A percentile compares a stretch with the other conserved stretches of the same genome.
Evolutionary conservation across 164 flowering plant genomes (phyloP).

Genomic region (Vitis amurensis): DNA sequence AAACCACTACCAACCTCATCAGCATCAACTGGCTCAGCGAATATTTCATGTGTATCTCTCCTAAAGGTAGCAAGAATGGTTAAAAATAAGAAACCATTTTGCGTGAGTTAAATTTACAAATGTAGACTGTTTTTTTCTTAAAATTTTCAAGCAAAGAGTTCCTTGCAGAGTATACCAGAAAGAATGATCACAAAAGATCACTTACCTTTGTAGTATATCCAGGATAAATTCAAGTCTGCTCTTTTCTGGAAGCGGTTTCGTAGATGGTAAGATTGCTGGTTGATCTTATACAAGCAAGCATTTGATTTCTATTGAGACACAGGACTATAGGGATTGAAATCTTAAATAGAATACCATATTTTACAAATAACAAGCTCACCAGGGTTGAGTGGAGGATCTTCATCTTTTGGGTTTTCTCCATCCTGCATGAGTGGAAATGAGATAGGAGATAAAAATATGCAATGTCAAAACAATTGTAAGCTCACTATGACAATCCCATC

Average conservation of each 20-base stretch:
- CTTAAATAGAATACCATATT: neutral
- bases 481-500: neutral
- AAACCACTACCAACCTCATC: constrained; percentile 37
- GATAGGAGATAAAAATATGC: neutral
- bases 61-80: constrained; percentile 25
- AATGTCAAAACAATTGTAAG: neutral
- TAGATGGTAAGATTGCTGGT: constrained; percentile 3
- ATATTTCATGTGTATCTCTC: constrained; percentile 46
- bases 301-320: constrained; percentile 3
- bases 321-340: neutral
- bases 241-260: constrained; percentile 31
- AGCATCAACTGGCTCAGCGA: constrained; percentile 64
- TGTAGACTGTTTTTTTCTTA: too few relatives aligned
- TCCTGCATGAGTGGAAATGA: constrained; percentile 29
- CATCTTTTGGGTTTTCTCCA: constrained; percentile 12
- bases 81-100: neutral
- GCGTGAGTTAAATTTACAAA: too few relatives aligned
- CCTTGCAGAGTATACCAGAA: neutral
- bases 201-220: constrained; percentile 45
- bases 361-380: constrained; percentile 12
- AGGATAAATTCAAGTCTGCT: constrained; percentile 36
- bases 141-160: too few relatives aligned
- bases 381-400: constrained; percentile 12
- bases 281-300: constrained; percentile 10
- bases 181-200: neutral